Conservation (phyloP, 192 early-diverging fungal species). For the Coemansia sp. region DNA sequence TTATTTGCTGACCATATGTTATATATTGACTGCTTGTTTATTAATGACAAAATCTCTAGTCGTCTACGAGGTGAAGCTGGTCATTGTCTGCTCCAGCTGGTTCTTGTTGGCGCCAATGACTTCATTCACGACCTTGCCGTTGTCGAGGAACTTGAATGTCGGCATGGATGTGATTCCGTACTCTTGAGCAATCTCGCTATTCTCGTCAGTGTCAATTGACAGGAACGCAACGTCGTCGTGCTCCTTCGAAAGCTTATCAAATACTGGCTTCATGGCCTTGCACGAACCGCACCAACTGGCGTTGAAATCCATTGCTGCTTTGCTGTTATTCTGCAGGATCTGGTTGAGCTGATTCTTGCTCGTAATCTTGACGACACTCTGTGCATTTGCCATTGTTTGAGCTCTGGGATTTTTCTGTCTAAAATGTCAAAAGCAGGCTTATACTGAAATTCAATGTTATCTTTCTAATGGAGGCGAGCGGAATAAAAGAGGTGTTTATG, state of each 20-base stretch:
- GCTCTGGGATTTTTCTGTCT: neutral
- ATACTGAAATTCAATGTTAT: too few species aligned
- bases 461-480: too few species aligned
- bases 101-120: constrained; percentile 63
- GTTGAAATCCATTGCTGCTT: constrained; percentile 75
- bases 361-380: neutral
- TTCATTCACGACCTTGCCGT: constrained; percentile 61
- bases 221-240: constrained; percentile 66
- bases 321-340: constrained; percentile 19
- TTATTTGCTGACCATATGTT: too few species aligned
- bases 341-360: constrained; percentile 22
- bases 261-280: constrained; percentile 71
- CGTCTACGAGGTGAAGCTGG: constrained; percentile 16
- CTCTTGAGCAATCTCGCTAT: constrained; percentile 42
- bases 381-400: constrained; percentile 1
- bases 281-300: constrained; percentile 90
- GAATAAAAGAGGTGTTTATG: too few species aligned
- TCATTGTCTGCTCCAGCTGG: constrained; percentile 26
- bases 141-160: constrained; percentile 74
- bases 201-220: constrained; percentile 84
- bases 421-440: too few species aligned
- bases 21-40: too few species aligned
- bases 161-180: constrained; percentile 69
- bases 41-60: too few species aligned
- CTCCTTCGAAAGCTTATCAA: constrained; percentile 60